Base-by-base conservation (phyloP, 495 filamentous ascomycete genomes). In the Xylaria acuta region DNA sequence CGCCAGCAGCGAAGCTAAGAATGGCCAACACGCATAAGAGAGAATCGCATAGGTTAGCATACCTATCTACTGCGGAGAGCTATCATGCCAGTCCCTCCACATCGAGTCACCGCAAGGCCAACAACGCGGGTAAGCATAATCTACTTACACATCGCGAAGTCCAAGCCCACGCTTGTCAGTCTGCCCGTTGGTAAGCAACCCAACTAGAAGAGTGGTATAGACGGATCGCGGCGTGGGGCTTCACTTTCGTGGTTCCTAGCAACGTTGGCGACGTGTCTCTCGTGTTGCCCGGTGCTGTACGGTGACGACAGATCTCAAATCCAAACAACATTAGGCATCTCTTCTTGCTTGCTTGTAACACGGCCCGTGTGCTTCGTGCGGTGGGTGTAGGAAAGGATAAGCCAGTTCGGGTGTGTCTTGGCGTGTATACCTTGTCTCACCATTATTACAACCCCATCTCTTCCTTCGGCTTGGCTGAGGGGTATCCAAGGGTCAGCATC, bases 401-500 rank as follows among this genome's bases (percentile, higher is more conserved):
- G 36, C 36, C 32, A 45, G 47, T 30, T 53, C 32, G 18, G 25
- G n/a, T 49, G 30, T 36, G 34, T 41, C 49, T 34, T 67, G 64
- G 11, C 40, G 32, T 36, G 32, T 36, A 43, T 27, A 64, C 22
- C 18, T 30, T 53, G 43, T 36, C 62, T 64, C 58, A 38, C 58
- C 20, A n/a, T 45, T 38, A 25, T 38, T 53, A 30, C 45, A 53
- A 25, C 43, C 25, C 64, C 32, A 36, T 66, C 64, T 30, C 64
- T 49, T n/a, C 40, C 36, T 20, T 45, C 22, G 40, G 40, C 43
- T 53, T 53, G 64, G 27, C 64, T 53, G 43, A 27, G 47, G 38
- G 64, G 64, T 20, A 34, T 53, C 8, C 64, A 66, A 53, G 64
- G 64, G 43, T 66, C 20, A 53, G 64, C 22, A 30, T 66, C 40